These are phyloP conservation scores for Elongisporangium anandrum DNA, from an alignment of 352 stramenopile species.

Conservation along the genomic window DNA sequence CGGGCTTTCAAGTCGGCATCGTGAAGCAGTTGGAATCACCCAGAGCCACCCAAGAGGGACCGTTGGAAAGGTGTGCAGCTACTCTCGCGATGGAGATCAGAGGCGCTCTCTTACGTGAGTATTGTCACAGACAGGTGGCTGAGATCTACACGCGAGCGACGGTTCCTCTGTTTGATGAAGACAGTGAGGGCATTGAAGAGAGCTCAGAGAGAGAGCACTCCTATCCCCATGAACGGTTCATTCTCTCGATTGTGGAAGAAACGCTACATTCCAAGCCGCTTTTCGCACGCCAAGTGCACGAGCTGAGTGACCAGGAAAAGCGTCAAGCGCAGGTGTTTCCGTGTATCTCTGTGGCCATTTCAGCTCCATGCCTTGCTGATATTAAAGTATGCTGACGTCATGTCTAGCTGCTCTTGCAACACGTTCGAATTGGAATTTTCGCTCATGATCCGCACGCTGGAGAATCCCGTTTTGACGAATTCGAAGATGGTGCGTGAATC, in stretches of 20 bases:
- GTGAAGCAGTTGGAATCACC: conserved; percentile 60
- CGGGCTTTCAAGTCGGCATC: conserved; percentile 57
- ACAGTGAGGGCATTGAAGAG: conserved; percentile 4
- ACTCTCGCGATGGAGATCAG: conserved; percentile 5
- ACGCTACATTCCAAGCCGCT: conserved; percentile 27
- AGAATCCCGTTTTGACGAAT: conserved; percentile 37
- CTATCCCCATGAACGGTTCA: conserved; percentile 13
- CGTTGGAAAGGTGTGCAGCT: conserved; percentile 29
- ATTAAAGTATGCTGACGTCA: too few relatives aligned
- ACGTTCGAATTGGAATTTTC: conserved; percentile 27
- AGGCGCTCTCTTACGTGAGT: background rate
- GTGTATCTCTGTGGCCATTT: too few relatives aligned
- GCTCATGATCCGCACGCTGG: conserved; percentile 40
- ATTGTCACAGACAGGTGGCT: conserved; percentile 21
- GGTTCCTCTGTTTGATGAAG: conserved; percentile 20
- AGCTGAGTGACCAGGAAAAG: conserved; percentile 15
- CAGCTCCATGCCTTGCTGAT: too few relatives aligned
- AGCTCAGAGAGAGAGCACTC: background rate
- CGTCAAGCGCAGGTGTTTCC: too few relatives aligned
- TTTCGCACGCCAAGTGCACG: conserved; percentile 28
- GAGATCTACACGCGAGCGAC: conserved; percentile 46
- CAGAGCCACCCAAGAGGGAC: conserved; percentile 16
- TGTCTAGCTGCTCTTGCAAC: conserved; percentile 3
- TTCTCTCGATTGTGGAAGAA: conserved; percentile 34
- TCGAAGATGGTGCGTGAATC: conserved; percentile 30